Evolutionary conservation across 306 rosid species (phyloP).

Genomic region (Leucaena leucocephala): DNA sequence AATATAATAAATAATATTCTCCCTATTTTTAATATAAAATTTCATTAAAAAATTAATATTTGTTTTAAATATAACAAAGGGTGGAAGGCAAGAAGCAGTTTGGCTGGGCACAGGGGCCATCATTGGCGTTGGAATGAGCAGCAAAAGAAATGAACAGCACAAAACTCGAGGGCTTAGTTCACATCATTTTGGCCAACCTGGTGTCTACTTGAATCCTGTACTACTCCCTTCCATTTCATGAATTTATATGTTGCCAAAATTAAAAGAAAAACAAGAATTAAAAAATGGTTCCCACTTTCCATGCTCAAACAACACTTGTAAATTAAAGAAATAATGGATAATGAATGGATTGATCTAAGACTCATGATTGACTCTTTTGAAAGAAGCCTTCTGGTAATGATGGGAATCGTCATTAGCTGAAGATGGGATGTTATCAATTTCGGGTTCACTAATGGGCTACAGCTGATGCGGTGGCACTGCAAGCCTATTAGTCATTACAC

Average conservation of each 20-base stretch:
- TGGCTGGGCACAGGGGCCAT: background rate
- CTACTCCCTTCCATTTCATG: background rate
- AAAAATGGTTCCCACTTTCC: background rate
- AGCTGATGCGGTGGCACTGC: constrained; percentile 33
- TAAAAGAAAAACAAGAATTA: background rate
- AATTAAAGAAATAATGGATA: background rate
- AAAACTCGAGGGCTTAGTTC: background rate
- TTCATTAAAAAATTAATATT: too few relatives aligned
- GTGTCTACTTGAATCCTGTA: background rate
- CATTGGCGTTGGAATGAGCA: background rate
- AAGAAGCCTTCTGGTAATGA: background rate
- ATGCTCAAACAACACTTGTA: background rate
- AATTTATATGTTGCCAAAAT: background rate
- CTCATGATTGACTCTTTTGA: background rate
- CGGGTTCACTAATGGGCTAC: background rate
- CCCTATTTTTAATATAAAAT: too few relatives aligned
- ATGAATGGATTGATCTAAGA: background rate
- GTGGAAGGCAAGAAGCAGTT: background rate
- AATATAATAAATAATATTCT: background rate
- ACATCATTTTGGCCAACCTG: background rate
- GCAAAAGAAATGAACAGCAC: background rate
- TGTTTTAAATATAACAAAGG: too few relatives aligned
- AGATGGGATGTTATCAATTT: constrained; percentile 3
- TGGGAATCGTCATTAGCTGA: constrained; percentile 14
- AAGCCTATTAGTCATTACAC: constrained; percentile 38